Evolutionary conservation across 1,284 basidiomycete species (phyloP), one percentile per base, ranked within the genome.

Genomic region (Volvariella volvacea): DNA sequence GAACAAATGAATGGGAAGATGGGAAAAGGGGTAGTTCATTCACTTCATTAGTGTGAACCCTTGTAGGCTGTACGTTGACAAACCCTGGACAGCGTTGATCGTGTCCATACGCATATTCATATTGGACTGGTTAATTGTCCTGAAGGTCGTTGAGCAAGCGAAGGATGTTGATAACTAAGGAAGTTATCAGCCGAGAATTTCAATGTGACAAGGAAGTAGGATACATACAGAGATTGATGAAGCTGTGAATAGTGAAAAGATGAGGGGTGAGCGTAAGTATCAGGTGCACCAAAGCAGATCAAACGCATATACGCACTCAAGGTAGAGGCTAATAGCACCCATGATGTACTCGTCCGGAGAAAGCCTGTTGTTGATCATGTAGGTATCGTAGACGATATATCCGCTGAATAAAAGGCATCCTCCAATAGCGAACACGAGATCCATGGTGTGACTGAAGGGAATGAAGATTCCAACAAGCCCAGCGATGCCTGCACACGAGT

Each of bases 291-390:
- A 41, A 39, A 31, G 17, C 6, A 44, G 17, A 36, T 15, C 32
- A 34, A 1, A 17, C 41, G 30, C 34, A 32, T 60, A 60, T 41
- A 74, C 77, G 52, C 60, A 86, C 83, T 92, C 89, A 47, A 92
- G 83, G 64, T 92, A 95, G 31, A 95, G 78, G 52, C 80, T 86
- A 60, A 95, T 83, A 38, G 86, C 75, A 40, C 83, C 91, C 67
- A 92, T 70, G 50, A 93, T 91, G 65, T 78, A 93, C 59, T 94
- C 92, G 52, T 93, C 91, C 1, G 89, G 88, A 10, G 84, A 88
- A 28, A 93, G 67, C 45, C 80, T 76, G 50, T 77, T 79, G 63
- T 85, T 88, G 64, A 95, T 90, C 48, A 82, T 61, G 62, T 85
- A 89, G 1, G 92, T 95, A 60, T 94, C 91, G 58, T 85, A 93